phyloP scores from a whole-genome alignment of 2,329 filamentous ascomycete species.

The Hirsutella thompsonii region DNA sequence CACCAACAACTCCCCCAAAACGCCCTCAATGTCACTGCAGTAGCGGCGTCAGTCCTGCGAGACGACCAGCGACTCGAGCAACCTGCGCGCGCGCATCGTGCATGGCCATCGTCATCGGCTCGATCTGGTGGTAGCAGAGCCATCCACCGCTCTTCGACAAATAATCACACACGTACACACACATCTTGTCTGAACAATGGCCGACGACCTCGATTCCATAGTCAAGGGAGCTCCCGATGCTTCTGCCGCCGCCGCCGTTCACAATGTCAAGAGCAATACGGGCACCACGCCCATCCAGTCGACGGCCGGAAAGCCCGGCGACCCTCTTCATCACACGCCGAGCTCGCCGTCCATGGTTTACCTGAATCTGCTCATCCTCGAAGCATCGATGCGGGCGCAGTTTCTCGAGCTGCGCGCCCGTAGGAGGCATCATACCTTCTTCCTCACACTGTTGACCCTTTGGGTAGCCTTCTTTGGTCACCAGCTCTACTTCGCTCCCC shows the following conservation, averaged over 20 bases:
- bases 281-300: slow-evolving; percentile 30
- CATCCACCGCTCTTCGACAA: too few relatives aligned
- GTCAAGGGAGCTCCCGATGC: slow-evolving; percentile 78
- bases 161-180: too few relatives aligned
- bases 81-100: background rate
- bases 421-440: slow-evolving; percentile 85
- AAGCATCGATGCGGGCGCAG: slow-evolving; percentile 83
- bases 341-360: slow-evolving; percentile 93
- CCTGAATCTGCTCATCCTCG: slow-evolving; percentile 92
- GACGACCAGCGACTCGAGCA: too few relatives aligned
- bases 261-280: slow-evolving; percentile 23
- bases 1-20: too few relatives aligned
- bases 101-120: background rate
- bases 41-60: too few relatives aligned
- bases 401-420: slow-evolving; percentile 84
- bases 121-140: too few relatives aligned
- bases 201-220: slow-evolving; percentile 67
- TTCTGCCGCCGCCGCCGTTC: slow-evolving; percentile 28
- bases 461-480: slow-evolving; percentile 85
- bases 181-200: too few relatives aligned
- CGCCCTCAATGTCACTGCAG: too few relatives aligned
- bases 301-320: slow-evolving; percentile 32
- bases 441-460: slow-evolving; percentile 62
- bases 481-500: slow-evolving; percentile 85
- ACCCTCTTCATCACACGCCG: slow-evolving; percentile 71